phyloP scores from a whole-genome alignment of 2,329 filamentous ascomycete genomes.

The Penicillium capsulatum region DNA sequence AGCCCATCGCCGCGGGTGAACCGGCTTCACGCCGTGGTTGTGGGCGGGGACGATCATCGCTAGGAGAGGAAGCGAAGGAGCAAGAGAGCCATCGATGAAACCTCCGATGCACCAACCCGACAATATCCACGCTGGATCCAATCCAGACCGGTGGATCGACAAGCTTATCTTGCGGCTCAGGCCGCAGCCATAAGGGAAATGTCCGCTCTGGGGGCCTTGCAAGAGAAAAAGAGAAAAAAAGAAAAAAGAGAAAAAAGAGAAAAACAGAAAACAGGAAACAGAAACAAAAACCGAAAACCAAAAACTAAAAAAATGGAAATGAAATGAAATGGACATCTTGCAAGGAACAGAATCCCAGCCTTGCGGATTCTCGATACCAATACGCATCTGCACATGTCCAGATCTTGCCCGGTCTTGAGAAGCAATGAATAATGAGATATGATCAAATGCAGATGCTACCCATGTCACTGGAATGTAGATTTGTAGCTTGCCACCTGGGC shows the following conservation, averaged over 20 bases:
- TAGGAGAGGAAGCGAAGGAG: conserved; percentile 5
- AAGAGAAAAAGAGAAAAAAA: background rate
- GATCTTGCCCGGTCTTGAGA: conserved; percentile 15
- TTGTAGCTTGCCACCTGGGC: too few relatives aligned
- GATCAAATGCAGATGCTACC: too few relatives aligned
- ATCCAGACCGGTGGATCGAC: conserved; percentile 11
- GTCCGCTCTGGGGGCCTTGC: conserved; percentile 9
- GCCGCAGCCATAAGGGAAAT: conserved; percentile 16
- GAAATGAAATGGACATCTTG: background rate
- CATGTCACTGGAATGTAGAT: too few relatives aligned
- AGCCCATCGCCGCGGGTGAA: conserved; percentile 18
- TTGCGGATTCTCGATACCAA: conserved; percentile 9
- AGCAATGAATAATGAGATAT: conserved; percentile 24
- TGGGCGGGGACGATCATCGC: conserved; percentile 17
- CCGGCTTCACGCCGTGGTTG: conserved; percentile 15
- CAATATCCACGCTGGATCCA: conserved; percentile 13
- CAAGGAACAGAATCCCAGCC: conserved; percentile 1
- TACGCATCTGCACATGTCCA: conserved; percentile 14
- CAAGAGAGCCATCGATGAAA: conserved; percentile 17
- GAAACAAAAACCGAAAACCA: too few relatives aligned
- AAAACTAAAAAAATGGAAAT: background rate
- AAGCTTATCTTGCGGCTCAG: conserved; percentile 20
- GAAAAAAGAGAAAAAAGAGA: too few relatives aligned
- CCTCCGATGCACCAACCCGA: conserved; percentile 15
- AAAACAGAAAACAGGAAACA: too few relatives aligned